Conservation (phyloP, 2,329 filamentous ascomycete genomes). For the Scytalidium sp. region DNA sequence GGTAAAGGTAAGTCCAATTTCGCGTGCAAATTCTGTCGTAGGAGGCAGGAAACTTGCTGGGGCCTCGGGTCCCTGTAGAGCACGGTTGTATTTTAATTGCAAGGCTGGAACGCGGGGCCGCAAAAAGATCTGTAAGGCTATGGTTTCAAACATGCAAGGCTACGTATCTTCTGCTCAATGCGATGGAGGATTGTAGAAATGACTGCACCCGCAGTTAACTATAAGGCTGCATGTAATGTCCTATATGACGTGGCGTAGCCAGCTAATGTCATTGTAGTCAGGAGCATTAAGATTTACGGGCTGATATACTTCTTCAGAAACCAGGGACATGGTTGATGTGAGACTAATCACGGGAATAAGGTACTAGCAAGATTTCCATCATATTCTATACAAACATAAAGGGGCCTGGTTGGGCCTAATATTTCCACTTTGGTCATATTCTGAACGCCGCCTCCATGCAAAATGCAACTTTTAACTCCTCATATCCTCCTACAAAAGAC, state of each 20-base stretch:
- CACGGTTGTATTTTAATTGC: neutral
- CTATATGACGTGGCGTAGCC: too few species aligned
- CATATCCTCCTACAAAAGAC: neutral
- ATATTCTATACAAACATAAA: neutral
- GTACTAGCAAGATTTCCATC: too few species aligned
- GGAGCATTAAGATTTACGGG: too few species aligned
- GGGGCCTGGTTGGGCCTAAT: neutral
- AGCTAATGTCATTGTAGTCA: too few species aligned
- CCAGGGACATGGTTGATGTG: too few species aligned
- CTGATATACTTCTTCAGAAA: too few species aligned
- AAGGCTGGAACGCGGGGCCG: neutral
- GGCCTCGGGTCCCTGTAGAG: neutral
- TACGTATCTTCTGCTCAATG: neutral
- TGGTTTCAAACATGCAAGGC: neutral
- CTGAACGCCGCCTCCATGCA: neutral
- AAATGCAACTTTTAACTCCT: neutral
- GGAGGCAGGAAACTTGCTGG: neutral
- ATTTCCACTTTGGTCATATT: neutral
- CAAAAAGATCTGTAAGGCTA: neutral
- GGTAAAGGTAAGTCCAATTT: too few species aligned
- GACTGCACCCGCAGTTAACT: too few species aligned
- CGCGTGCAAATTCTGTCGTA: neutral
- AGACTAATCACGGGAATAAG: too few species aligned
- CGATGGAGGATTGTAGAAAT: too few species aligned
- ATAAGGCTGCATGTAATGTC: too few species aligned